These are phyloP conservation scores for Alternaria arbusti DNA, from an alignment of 2,329 filamentous ascomycete genomes.

Conservation along the genomic window DNA sequence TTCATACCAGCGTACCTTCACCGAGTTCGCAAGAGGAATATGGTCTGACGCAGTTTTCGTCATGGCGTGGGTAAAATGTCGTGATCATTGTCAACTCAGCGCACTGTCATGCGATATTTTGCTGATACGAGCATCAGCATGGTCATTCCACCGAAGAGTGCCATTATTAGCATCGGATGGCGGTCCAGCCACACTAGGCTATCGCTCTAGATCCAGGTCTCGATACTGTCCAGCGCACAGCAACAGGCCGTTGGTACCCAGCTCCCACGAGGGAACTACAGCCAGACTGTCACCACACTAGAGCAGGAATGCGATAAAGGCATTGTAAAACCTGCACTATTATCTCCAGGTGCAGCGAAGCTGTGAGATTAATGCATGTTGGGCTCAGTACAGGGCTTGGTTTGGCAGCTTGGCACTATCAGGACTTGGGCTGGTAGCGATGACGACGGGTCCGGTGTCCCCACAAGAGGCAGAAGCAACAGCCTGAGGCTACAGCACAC, in stretches of 20 bases:
- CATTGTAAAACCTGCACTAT: neutral
- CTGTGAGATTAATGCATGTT: neutral
- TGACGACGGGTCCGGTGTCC: neutral
- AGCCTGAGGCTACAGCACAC: neutral
- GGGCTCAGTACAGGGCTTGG: neutral
- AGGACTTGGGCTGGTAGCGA: neutral
- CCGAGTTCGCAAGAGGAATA: neutral
- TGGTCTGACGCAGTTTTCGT: neutral
- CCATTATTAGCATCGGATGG: conserved; percentile 1
- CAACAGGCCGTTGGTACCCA: neutral
- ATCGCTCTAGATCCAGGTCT: neutral
- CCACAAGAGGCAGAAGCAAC: neutral
- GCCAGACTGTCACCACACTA: neutral
- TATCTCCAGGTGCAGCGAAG: neutral
- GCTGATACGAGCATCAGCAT: neutral
- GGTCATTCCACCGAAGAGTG: neutral
- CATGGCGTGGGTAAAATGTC: neutral
- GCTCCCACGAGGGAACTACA: neutral
- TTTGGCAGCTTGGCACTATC: neutral
- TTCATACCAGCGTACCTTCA: neutral
- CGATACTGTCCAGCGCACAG: neutral
- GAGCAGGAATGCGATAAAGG: neutral
- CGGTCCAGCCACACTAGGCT: neutral
- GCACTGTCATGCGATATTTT: neutral
- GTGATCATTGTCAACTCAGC: neutral